Percentiles rank a stretch among this genome's conserved stretches.
Conservation (phyloP, 352 stramenopile species). For the Phytophthora crassamura region DNA sequence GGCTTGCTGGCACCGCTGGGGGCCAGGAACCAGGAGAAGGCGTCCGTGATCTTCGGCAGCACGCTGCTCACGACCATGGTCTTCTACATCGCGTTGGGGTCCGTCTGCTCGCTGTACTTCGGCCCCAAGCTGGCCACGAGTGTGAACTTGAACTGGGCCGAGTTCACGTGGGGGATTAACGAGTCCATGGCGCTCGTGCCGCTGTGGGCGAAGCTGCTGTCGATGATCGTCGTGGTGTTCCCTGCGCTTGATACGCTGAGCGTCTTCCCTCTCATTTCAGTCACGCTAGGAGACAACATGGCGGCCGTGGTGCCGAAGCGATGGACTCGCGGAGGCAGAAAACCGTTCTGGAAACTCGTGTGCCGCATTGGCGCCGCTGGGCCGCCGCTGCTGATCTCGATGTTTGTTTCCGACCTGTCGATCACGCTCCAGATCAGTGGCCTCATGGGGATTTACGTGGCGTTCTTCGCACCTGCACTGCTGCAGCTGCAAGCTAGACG, state of each 20-base stretch:
- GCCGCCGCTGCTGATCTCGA: slow-evolving; percentile 78
- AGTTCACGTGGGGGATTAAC: slow-evolving; percentile 87
- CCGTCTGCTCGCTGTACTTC: slow-evolving; percentile 87
- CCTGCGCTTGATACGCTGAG: slow-evolving; percentile 90
- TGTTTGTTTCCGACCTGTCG: slow-evolving; percentile 86
- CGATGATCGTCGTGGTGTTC: slow-evolving; percentile 89
- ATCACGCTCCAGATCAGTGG: slow-evolving; percentile 89
- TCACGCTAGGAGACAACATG: slow-evolving; percentile 93
- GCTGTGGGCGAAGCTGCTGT: slow-evolving; percentile 67
- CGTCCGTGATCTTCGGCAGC: slow-evolving; percentile 71
- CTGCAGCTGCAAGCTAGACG: slow-evolving; percentile 64
- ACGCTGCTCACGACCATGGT: slow-evolving; percentile 85
- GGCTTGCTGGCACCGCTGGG: slow-evolving; percentile 82
- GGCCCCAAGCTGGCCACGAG: slow-evolving; percentile 76
- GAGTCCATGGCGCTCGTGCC: slow-evolving; percentile 51
- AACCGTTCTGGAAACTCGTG: slow-evolving; percentile 69
- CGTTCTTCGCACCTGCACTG: slow-evolving; percentile 80
- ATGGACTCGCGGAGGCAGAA: slow-evolving; percentile 46
- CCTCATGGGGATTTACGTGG: slow-evolving; percentile 80
- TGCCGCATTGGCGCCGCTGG: slow-evolving; percentile 82
- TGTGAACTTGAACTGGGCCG: slow-evolving; percentile 93
- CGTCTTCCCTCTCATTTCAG: slow-evolving; percentile 92
- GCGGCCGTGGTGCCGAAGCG: slow-evolving; percentile 57
- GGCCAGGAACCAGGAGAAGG: slow-evolving; percentile 62
- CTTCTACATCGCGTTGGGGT: slow-evolving; percentile 88